phyloP scores from a whole-genome alignment of 2,329 filamentous ascomycete species.

The Neoascochyta sp. region DNA sequence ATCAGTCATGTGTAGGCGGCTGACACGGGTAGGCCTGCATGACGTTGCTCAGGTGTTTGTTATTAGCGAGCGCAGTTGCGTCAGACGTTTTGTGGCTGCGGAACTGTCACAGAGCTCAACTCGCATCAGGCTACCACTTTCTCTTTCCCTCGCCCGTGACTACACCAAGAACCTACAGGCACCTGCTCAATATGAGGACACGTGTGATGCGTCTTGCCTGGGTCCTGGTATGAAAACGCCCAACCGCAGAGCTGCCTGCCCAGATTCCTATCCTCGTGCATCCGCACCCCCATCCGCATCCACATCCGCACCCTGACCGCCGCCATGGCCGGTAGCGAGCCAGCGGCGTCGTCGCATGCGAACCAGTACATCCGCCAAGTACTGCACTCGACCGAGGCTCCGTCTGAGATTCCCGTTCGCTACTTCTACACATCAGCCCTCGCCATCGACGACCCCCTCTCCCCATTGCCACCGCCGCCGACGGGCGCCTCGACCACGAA shows the following conservation, averaged over 20 bases:
- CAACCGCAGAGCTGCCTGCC: no score
- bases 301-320: constrained; percentile 4
- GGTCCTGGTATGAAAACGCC: constrained; percentile 14
- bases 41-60: constrained; percentile 19
- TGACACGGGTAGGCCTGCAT: constrained; percentile 5
- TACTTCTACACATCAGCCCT: constrained; percentile 84
- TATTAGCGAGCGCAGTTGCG: constrained; percentile 25
- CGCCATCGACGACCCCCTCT: constrained; percentile 85
- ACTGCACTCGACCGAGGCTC: constrained; percentile 37
- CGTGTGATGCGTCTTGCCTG: constrained; percentile 2
- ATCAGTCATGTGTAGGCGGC: no score
- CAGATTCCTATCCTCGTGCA: constrained; percentile 7
- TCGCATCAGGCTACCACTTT: constrained; percentile 17
- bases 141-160: constrained; percentile 3
- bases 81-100: constrained; percentile 23
- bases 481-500: constrained; percentile 46
- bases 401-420: constrained; percentile 35
- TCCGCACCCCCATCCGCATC: no score
- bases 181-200: constrained; percentile 11
- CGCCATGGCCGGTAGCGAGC: constrained; percentile 21
- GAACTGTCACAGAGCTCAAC: no score
- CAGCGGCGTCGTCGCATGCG: constrained; percentile 29
- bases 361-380: constrained; percentile 47
- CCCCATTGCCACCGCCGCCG: constrained; percentile 56
- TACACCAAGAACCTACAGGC: neutral